These are phyloP conservation scores for Psidium guajava DNA, from an alignment of 345 rosid species.

Conservation along the genomic window DNA sequence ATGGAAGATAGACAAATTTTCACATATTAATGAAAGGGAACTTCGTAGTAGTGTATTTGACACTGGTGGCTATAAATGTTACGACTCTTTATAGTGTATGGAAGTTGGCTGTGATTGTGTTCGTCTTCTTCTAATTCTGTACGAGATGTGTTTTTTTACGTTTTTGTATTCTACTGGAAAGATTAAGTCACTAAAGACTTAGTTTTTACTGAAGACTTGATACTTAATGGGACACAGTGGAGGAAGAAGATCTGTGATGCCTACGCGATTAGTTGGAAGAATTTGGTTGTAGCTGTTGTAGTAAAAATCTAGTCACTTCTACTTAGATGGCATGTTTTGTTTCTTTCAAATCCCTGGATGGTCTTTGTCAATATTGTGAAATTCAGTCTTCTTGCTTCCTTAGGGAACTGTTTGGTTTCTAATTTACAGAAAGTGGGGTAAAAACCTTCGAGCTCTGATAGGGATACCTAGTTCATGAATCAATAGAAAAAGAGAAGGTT, in stretches of 20 bases:
- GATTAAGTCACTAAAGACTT: neutral
- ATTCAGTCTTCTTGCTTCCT: neutral
- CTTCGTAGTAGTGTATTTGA: constrained; percentile 71
- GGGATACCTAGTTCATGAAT: neutral
- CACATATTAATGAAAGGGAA: constrained; percentile 73
- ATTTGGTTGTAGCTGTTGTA: neutral
- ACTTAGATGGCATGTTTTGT: neutral
- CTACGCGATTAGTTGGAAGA: neutral
- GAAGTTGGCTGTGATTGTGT: neutral
- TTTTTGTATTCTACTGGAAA: neutral
- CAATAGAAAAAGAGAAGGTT: neutral
- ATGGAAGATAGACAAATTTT: constrained; percentile 90
- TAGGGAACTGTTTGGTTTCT: neutral
- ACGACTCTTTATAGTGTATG: constrained; percentile 13
- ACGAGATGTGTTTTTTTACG: neutral
- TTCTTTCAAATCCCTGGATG: neutral
- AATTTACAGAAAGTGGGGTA: neutral
- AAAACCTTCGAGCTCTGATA: neutral
- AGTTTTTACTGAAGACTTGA: neutral
- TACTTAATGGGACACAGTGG: neutral
- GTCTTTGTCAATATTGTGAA: neutral
- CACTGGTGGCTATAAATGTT: constrained; percentile 94
- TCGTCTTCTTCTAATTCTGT: neutral
- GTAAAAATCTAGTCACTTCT: neutral
- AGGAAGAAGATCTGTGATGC: neutral